Base-by-base conservation (phyloP, 441 rosid genomes). In the Populus trichocarpa region DNA sequence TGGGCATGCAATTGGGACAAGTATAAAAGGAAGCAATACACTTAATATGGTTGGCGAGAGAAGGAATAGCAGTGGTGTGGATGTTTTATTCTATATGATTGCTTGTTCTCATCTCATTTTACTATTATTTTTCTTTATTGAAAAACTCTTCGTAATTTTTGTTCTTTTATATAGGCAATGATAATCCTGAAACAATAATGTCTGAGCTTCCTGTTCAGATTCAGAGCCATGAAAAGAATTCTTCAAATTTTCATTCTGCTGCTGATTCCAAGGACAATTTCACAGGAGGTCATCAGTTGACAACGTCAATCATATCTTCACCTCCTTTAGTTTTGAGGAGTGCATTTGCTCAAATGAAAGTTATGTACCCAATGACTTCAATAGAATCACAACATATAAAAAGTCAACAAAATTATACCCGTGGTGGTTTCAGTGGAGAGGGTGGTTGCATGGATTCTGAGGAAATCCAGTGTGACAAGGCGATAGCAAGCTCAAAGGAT, bases 331-430 rank as follows among this genome's bases (percentile, higher is more conserved):
- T 87, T 77, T 81, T 87, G 71, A 85, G 88, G 84, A 91, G 94
- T 84, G 86, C 87, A 67, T 86, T 93, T 80, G 80, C 75, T 69
- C 93, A 88, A 83, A 75, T 91, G 83, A 91, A 89, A 84, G 83
- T 72, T 72, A 78, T 81, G 75, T 59, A 79, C 72, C 69, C 81
- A 30, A 72, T 81, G 36, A 69, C 77, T 67, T 78, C 77, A 57
- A 71, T 71, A 71, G 85, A 73, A 42, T 71, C 82, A 75, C 83
- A 83, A 75, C 38, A 63, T 75, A 79, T 69, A 76, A 77, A 75
- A 69, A 38, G 18, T 76, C 84, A 85, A 79, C 74, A 77, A 71
- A 75, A 83, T 64, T 83, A 72, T 80, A 40, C 66, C 65, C 75
- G 40, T 73, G 76, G 40, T 72, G 25, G 50, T 70, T 35, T 38